phyloP scores from a whole-genome alignment of 2,329 filamentous ascomycete genomes.

The Fragosphaeria purpurea region DNA sequence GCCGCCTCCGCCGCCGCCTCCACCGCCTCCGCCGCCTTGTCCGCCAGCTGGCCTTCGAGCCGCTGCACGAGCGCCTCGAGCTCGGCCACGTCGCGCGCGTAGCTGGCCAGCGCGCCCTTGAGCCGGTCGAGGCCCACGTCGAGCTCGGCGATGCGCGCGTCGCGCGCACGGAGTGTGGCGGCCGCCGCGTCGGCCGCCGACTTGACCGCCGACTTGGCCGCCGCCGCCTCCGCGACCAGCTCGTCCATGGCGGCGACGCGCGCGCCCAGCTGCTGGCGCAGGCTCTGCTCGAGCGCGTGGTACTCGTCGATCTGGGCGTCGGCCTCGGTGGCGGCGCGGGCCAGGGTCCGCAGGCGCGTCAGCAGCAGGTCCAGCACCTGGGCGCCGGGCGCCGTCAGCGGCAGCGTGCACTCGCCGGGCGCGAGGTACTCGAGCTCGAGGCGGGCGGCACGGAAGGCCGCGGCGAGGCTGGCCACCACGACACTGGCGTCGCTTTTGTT shows the following conservation, averaged over 20 bases:
- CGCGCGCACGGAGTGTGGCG: constrained; percentile 4
- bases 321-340: constrained; percentile 33
- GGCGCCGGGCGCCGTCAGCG: constrained; percentile 41
- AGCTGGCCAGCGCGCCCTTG: constrained; percentile 40
- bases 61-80: constrained; percentile 41
- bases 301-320: constrained; percentile 52
- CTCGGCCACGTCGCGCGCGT: constrained; percentile 42
- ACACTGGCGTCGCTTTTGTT: constrained; percentile 32
- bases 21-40: constrained; percentile 13
- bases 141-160: constrained; percentile 33
- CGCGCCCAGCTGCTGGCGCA: constrained; percentile 46
- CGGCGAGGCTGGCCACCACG: constrained; percentile 36
- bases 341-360: constrained; percentile 36
- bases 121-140: constrained; percentile 41
- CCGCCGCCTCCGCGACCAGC: constrained; percentile 31
- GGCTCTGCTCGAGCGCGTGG: constrained; percentile 43
- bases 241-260: constrained; percentile 41
- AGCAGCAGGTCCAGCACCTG: constrained; percentile 48
- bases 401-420: constrained; percentile 46
- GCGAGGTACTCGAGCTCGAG: constrained; percentile 53
- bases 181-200: too few relatives aligned
- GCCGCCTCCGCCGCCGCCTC: constrained; percentile 13
- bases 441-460: constrained; percentile 45
- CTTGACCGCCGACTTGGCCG: neutral
- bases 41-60: constrained; percentile 31